A percentile compares a stretch with the other conserved stretches of the same genome.
Evolutionary conservation across 1,284 basidiomycete genomes (phyloP).

Genomic region (Trichosporon sp.): DNA sequence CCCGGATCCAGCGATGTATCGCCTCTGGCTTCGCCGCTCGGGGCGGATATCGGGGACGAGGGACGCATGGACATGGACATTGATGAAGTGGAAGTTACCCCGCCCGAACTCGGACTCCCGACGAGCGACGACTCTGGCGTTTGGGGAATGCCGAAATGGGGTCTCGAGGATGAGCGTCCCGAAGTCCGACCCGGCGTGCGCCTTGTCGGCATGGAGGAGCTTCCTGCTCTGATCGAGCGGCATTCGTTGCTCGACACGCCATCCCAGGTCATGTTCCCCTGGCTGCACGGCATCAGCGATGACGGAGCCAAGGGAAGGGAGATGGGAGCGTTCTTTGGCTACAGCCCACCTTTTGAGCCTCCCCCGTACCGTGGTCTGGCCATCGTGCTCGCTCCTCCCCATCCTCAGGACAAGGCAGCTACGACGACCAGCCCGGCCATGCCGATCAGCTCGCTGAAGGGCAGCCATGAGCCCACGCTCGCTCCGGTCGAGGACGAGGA

Average conservation of each 20-base stretch:
- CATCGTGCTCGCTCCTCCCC: constrained; percentile 38
- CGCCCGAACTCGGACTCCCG: constrained; percentile 15
- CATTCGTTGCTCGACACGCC: constrained; percentile 44
- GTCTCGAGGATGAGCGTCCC: constrained; percentile 37
- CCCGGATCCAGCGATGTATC: constrained; percentile 1
- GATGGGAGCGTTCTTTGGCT: constrained; percentile 47
- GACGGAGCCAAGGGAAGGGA: constrained; percentile 40
- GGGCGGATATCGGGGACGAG: not conserved
- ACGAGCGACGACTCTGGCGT: constrained; percentile 24
- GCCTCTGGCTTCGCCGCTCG: constrained; percentile 10
- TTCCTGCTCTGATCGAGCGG: constrained; percentile 36
- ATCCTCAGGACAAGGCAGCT: constrained; percentile 24
- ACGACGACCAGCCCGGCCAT: constrained; percentile 6
- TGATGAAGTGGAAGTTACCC: constrained; percentile 19
- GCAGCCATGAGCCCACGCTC: not conserved
- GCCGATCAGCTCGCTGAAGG: not conserved
- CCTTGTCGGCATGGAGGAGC: constrained; percentile 41
- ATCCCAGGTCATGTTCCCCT: constrained; percentile 45
- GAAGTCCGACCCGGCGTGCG: constrained; percentile 42
- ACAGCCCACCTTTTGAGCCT: constrained; percentile 41
- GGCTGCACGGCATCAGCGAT: constrained; percentile 48
- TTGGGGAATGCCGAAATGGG: constrained; percentile 47
- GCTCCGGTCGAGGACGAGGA: not conserved
- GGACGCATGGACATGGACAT: constrained; percentile 17
- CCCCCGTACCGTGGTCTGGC: constrained; percentile 45